phyloP scores from a whole-genome alignment of 2,329 filamentous ascomycete genomes.

The Epicoccum sorghinum region DNA sequence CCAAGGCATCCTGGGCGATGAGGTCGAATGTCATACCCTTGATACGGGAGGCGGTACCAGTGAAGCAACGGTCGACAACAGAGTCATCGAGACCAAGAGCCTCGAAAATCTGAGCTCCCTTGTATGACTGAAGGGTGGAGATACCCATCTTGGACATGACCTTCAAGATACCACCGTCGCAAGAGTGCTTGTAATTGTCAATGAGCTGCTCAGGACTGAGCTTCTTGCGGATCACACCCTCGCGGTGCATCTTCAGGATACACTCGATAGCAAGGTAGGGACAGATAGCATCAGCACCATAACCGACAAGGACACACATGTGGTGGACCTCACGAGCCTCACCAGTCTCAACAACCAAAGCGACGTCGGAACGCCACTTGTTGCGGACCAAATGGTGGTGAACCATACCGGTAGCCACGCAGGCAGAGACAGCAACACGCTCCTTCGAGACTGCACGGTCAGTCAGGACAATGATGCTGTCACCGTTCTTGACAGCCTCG shows the following conservation, averaged over 20 bases:
- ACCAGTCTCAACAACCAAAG: constrained; percentile 87
- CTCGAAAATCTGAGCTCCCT: constrained; percentile 97
- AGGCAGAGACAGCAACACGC: constrained; percentile 82
- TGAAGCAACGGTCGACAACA: constrained; percentile 93
- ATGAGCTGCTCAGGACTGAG: constrained; percentile 81
- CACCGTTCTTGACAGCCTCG: constrained; percentile 79
- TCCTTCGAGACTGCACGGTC: constrained; percentile 84
- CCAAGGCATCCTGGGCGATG: constrained; percentile 92
- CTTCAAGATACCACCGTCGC: constrained; percentile 94
- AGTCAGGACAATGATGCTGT: constrained; percentile 87
- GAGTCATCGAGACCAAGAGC: constrained; percentile 90
- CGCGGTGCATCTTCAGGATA: constrained; percentile 93
- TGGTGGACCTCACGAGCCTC: constrained; percentile 98
- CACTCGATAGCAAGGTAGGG: constrained; percentile 96
- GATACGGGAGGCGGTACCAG: constrained; percentile 91
- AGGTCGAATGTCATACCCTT: constrained; percentile 92
- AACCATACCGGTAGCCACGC: constrained; percentile 89
- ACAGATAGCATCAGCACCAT: constrained; percentile 92
- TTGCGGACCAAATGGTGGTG: constrained; percentile 95
- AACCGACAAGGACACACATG: constrained; percentile 97
- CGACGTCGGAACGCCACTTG: constrained; percentile 90
- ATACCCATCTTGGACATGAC: constrained; percentile 99
- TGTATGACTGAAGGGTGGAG: constrained; percentile 93
- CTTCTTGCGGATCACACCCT: constrained; percentile 91
- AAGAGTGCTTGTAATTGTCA: constrained; percentile 95